Percentiles rank a stretch among this genome's conserved stretches.
These are phyloP conservation scores for Fusarium aywerte DNA, from an alignment of 2,329 filamentous ascomycete species.

Conservation along the genomic window DNA sequence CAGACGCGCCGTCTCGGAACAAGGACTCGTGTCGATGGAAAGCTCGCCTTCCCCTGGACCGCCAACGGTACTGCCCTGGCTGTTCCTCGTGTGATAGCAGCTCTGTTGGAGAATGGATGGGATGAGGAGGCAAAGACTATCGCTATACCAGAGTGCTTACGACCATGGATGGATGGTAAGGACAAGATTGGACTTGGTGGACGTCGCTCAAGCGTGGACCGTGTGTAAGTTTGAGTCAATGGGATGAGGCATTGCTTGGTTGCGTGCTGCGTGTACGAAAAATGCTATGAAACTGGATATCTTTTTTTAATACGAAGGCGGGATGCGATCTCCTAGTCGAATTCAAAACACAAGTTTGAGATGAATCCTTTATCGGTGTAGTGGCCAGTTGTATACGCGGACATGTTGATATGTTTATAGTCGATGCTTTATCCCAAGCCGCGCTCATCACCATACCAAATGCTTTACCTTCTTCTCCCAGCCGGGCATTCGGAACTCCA, in stretches of 20 bases:
- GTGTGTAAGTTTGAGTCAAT: slow-evolving; percentile 37
- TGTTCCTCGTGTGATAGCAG: slow-evolving; percentile 88
- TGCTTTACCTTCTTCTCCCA: slow-evolving; percentile 39
- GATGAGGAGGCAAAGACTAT: slow-evolving; percentile 75
- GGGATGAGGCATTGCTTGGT: not conserved
- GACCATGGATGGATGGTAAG: slow-evolving; percentile 84
- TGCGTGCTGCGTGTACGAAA: slow-evolving; percentile 31
- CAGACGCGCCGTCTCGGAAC: slow-evolving; percentile 87
- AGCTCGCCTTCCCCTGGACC: slow-evolving; percentile 82
- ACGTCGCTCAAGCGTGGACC: slow-evolving; percentile 45
- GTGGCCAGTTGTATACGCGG: not conserved
- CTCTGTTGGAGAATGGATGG: slow-evolving; percentile 91
- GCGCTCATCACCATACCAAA: slow-evolving; percentile 15
- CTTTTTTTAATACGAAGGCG: slow-evolving; percentile 28
- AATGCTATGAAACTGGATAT: slow-evolving; percentile 22
- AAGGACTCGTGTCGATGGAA: slow-evolving; percentile 67
- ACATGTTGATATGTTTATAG: not conserved
- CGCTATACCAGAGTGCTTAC: slow-evolving; percentile 79
- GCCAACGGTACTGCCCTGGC: slow-evolving; percentile 95
- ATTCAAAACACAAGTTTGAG: not conserved
- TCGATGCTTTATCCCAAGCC: not conserved
- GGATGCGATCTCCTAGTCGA: slow-evolving; percentile 14
- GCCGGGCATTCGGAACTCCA: slow-evolving; percentile 45
- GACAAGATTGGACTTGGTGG: slow-evolving; percentile 66
- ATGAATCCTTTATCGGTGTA: not conserved